Percentiles rank a stretch among this genome's conserved stretches.
phyloP scores from a whole-genome alignment of 495 filamentous ascomycete genomes.

The Aspergillus nidulans region DNA sequence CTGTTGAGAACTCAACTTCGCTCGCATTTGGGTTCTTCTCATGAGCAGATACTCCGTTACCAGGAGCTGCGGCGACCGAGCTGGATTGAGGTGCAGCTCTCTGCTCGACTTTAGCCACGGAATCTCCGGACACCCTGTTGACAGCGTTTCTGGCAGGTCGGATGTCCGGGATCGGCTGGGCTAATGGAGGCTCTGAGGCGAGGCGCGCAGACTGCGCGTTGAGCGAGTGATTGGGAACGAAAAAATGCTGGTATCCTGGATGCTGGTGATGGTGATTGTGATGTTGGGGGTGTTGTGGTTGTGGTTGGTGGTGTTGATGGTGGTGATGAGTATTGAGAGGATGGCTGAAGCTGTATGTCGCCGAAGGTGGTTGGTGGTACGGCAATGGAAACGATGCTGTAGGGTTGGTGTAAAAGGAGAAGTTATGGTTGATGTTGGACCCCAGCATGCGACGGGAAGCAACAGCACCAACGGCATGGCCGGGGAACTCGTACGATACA shows the following conservation, averaged over 20 bases:
- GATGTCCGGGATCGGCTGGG: constrained; percentile 36
- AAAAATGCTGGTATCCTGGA: constrained; percentile 29
- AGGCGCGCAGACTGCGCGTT: constrained; percentile 29
- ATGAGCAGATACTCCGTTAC: constrained; percentile 2
- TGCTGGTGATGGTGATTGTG: constrained; percentile 28
- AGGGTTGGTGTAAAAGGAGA: constrained; percentile 38
- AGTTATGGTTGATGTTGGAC: constrained; percentile 29
- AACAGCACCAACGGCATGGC: constrained; percentile 35
- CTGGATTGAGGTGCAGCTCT: constrained; percentile 4
- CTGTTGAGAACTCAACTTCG: constrained; percentile 66
- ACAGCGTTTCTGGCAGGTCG: constrained; percentile 41
- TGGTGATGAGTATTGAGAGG: constrained; percentile 21
- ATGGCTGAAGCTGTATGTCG: constrained; percentile 33
- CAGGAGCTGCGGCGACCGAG: not conserved
- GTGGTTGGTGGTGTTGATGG: constrained; percentile 24
- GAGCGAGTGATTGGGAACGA: constrained; percentile 27
- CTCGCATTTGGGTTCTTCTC: constrained; percentile 17
- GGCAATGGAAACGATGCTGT: constrained; percentile 34
- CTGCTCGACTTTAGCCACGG: constrained; percentile 19
- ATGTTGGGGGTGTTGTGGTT: constrained; percentile 18
- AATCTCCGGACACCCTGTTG: constrained; percentile 24
- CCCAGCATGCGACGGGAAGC: constrained; percentile 37
- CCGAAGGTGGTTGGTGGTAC: constrained; percentile 34
- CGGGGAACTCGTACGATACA: constrained; percentile 40
- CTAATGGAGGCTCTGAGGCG: constrained; percentile 27